Evolutionary conservation across 345 rosid genomes (phyloP), one percentile per base, ranked within the genome.

Genomic region (Viola odorata): DNA sequence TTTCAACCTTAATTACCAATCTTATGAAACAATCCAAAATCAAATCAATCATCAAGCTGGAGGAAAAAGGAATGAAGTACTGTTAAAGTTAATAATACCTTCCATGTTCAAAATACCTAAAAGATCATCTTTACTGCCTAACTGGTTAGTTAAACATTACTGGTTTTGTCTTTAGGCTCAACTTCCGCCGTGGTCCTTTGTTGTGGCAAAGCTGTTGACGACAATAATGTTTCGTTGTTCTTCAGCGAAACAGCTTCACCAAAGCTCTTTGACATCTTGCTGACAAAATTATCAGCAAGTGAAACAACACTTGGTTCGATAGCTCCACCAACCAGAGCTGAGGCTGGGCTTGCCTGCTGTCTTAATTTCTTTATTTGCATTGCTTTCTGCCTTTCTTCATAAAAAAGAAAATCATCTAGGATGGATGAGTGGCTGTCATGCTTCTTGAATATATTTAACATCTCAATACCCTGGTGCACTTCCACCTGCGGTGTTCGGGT

Each of bases 351-450:
- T 23, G 32, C 32, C 32, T 23, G 95, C 71, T 84, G 82, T 72
- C 84, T 85, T 59, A 87, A 78, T 77, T 85, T 91, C 63, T 84
- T 75, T 62, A 87, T 92, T 59, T 81, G 87, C 80, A 87, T 85
- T 39, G 80, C 85, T 69, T 80, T 91, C 81, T 91, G 87, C 53
- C 97, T 68, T 32, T 85, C 92, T 75, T 91, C 97, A n/a, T 91
- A 87, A 74, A 85, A 91, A 32, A 77, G 92, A 64, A 91, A 91
- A 78, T 91, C 97, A 62, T 87, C 96, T 50, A 91, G 68, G 73
- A 91, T 91, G 10, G 96, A 87, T 55, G 75, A 80, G 49, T 84
- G 88, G 37, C 82, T 81, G 61, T 85, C 87, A 41, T 84, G 79
- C 53, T 73, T 84, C 78, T 84, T 87, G 68, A 84, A 91, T 40